phyloP scores from a whole-genome alignment of 2,329 filamentous ascomycete species.

The Aotearoamyces nothofagi region DNA sequence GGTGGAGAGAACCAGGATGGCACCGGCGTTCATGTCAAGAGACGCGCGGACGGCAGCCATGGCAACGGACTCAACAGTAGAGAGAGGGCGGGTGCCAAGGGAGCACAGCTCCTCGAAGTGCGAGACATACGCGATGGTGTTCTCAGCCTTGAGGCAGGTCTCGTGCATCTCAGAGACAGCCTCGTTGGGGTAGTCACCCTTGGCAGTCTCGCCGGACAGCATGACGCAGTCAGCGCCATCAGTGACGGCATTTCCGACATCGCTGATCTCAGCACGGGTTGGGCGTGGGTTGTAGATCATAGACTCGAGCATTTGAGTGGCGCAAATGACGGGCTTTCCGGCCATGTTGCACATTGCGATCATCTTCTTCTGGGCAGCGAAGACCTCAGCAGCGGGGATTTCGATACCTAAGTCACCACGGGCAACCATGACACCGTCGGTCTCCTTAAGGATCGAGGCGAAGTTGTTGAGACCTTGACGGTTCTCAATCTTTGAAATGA shows the following conservation, averaged over 20 bases:
- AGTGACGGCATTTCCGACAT: constrained; percentile 94
- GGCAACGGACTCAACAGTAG: constrained; percentile 82
- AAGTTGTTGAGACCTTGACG: constrained; percentile 99
- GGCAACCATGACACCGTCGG: constrained; percentile 98
- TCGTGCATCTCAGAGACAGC: constrained; percentile 97
- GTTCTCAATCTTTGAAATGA: constrained; percentile 99
- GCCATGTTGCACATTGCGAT: constrained; percentile 99
- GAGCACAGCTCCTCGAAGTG: constrained; percentile 92
- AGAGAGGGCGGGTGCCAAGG: constrained; percentile 68
- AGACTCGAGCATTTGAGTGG: constrained; percentile 98
- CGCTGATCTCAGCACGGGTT: constrained; percentile 94
- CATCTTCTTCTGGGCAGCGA: constrained; percentile 99
- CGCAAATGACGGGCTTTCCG: constrained; percentile 97
- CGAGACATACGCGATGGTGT: constrained; percentile 91
- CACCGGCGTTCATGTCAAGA: constrained; percentile 89
- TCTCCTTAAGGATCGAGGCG: constrained; percentile 86
- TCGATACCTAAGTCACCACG: constrained; percentile 98
- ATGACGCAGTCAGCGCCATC: constrained; percentile 99
- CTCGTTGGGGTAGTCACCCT: constrained; percentile 86
- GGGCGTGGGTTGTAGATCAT: constrained; percentile 99
- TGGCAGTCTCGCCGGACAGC: constrained; percentile 98
- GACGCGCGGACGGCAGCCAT: constrained; percentile 95
- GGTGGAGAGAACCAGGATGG: constrained; percentile 91
- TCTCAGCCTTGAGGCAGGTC: constrained; percentile 90
- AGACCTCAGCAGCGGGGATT: constrained; percentile 95